A percentile compares a stretch with the other conserved stretches of the same genome.
Evolutionary conservation across 768 basidiomycete species (phyloP).

Genomic region (Phaffia tasmanica): DNA sequence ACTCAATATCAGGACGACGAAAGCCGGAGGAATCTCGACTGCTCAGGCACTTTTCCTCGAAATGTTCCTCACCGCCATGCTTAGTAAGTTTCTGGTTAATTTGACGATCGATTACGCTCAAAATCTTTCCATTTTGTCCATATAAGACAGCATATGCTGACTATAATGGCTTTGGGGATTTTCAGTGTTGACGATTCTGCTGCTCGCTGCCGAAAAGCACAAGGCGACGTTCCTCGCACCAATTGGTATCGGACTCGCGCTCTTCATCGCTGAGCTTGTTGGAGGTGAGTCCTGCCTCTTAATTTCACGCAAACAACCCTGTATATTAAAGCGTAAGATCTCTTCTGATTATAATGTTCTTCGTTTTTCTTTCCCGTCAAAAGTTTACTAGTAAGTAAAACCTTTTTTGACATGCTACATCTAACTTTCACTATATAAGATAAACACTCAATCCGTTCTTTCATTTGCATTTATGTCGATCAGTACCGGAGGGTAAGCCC

Average conservation of each 20-base stretch:
- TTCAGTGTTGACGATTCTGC: neutral
- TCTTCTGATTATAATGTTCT: neutral
- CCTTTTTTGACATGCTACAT: too few relatives aligned
- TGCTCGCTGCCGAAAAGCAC: slow-evolving; percentile 31
- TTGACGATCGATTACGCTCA: too few relatives aligned
- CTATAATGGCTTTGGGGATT: neutral
- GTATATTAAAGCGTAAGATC: too few relatives aligned
- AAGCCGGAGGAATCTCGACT: slow-evolving; percentile 29
- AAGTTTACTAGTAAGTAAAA: neutral
- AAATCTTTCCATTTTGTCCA: neutral
- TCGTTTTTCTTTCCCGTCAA: neutral
- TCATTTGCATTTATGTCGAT: too few relatives aligned
- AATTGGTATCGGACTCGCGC: slow-evolving; percentile 40
- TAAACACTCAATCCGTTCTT: too few relatives aligned
- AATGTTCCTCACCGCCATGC: slow-evolving; percentile 38
- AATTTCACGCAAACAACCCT: too few relatives aligned
- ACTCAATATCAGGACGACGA: slow-evolving; percentile 30
- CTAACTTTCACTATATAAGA: too few relatives aligned
- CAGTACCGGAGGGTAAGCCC: too few relatives aligned
- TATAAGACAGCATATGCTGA: neutral
- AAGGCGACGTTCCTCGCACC: slow-evolving; percentile 42
- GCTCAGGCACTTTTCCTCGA: slow-evolving; percentile 39
- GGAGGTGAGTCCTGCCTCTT: slow-evolving; percentile 15
- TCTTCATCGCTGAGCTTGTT: slow-evolving; percentile 30
- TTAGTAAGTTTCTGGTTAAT: neutral